A percentile compares a stretch with the other conserved stretches of the same genome.
phyloP scores from a whole-genome alignment of 768 basidiomycete genomes.

The Mycena vulgaris region DNA sequence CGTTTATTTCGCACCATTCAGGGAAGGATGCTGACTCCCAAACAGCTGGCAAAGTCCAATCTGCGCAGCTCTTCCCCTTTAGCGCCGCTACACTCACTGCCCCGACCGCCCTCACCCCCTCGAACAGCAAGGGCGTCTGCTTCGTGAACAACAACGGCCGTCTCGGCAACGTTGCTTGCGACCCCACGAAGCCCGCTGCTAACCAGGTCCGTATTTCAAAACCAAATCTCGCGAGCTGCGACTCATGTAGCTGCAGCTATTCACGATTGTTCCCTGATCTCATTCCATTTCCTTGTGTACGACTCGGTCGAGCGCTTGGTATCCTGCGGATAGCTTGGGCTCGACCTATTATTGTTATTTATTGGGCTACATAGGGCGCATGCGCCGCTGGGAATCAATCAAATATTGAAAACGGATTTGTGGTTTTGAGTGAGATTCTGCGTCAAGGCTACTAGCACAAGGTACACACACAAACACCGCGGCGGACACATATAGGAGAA shows the following conservation, averaged over 20 bases:
- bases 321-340: constrained; percentile 1
- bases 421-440: neutral
- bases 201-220: constrained; percentile 15
- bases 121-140: constrained; percentile 28
- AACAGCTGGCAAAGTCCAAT: constrained; percentile 22
- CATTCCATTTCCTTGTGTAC: constrained; percentile 2
- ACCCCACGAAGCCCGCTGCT: constrained; percentile 25
- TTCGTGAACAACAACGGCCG: constrained; percentile 34
- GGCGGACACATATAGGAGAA: too few relatives aligned
- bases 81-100: constrained; percentile 24
- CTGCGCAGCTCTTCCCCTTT: constrained; percentile 40
- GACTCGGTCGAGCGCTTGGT: neutral
- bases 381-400: constrained; percentile 33
- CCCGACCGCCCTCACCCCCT: constrained; percentile 30
- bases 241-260: constrained; percentile 21
- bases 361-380: constrained; percentile 28
- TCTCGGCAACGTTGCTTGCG: constrained; percentile 26
- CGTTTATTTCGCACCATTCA: neutral
- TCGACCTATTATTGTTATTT: neutral
- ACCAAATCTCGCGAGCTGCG: too few relatives aligned
- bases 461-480: too few relatives aligned
- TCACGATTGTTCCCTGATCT: constrained; percentile 34
- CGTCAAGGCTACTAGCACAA: too few relatives aligned
- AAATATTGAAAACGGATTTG: constrained; percentile 30
- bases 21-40: neutral